Percentiles rank a stretch among this genome's conserved stretches.
Conservation (phyloP, 202 grass and related monocot genomes). For the Cymbopogon flexuosus region DNA sequence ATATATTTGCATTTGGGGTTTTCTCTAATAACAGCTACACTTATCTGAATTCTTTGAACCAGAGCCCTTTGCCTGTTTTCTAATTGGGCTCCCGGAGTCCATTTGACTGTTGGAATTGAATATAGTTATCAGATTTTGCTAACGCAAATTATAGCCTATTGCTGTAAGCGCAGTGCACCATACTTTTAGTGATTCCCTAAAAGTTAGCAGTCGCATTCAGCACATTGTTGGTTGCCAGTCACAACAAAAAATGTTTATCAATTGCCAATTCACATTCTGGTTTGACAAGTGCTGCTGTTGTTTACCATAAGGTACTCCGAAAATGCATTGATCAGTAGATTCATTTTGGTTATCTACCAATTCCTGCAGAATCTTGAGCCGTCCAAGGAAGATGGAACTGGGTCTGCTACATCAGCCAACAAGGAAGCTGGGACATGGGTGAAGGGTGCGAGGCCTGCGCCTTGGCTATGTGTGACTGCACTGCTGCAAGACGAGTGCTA, state of each 20-base stretch:
- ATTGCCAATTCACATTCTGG: neutral
- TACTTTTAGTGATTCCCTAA: neutral
- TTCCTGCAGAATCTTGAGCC: constrained; percentile 73
- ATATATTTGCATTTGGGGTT: neutral
- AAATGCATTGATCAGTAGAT: neutral
- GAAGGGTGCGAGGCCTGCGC: constrained; percentile 57
- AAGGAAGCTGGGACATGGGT: constrained; percentile 61
- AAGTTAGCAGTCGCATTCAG: neutral
- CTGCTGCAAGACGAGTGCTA: constrained; percentile 77
- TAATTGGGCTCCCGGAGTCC: neutral
- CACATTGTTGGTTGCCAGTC: neutral
- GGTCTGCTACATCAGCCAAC: constrained; percentile 47
- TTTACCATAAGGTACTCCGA: neutral
- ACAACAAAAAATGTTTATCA: neutral
- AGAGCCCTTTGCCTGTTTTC: neutral
- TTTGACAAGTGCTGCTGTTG: neutral
- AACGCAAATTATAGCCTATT: neutral
- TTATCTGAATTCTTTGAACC: neutral
- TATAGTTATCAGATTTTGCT: neutral
- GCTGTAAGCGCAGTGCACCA: neutral
- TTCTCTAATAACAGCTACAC: neutral
- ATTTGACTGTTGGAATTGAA: neutral
- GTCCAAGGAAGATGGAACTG: constrained; percentile 67
- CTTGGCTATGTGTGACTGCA: constrained; percentile 57
- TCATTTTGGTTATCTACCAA: constrained; percentile 10